Percentiles rank a stretch among this genome's conserved stretches.
Evolutionary conservation across 768 basidiomycete species (phyloP).

Genomic region (Neoboletus brunneissimus): DNA sequence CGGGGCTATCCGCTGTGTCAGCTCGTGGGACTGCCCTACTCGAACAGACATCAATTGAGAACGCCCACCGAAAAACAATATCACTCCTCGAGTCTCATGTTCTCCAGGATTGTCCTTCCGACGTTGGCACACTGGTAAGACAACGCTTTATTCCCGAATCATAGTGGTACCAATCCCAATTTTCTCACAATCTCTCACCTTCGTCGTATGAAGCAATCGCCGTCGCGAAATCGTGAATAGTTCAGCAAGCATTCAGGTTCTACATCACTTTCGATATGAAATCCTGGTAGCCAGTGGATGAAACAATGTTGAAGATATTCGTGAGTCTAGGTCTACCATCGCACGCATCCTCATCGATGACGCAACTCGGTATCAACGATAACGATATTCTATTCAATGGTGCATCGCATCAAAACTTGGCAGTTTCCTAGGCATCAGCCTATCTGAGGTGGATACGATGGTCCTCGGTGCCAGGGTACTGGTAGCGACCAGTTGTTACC

Average conservation of each 20-base stretch:
- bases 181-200: constrained; percentile 41
- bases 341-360: background rate
- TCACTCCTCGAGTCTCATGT: constrained; percentile 63
- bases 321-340: constrained; percentile 37
- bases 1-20: constrained; percentile 53
- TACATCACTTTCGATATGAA: constrained; percentile 70
- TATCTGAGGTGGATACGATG: no score
- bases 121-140: constrained; percentile 49
- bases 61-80: constrained; percentile 36
- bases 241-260: constrained; percentile 71
- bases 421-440: constrained; percentile 64
- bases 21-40: constrained; percentile 39
- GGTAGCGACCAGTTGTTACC: no score
- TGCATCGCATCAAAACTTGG: constrained; percentile 51
- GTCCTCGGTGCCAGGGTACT: no score
- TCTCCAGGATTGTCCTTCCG: constrained; percentile 61
- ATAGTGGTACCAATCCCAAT: background rate
- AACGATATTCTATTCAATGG: constrained; percentile 54
- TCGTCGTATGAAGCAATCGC: constrained; percentile 60
- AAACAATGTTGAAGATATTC: constrained; percentile 68
- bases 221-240: constrained; percentile 47
- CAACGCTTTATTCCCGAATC: background rate
- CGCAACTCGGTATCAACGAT: background rate
- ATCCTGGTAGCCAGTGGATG: constrained; percentile 66
- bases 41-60: background rate